These are phyloP conservation scores for Phytophthora capsici DNA, from an alignment of 352 stramenopile species.

Conservation along the genomic window DNA sequence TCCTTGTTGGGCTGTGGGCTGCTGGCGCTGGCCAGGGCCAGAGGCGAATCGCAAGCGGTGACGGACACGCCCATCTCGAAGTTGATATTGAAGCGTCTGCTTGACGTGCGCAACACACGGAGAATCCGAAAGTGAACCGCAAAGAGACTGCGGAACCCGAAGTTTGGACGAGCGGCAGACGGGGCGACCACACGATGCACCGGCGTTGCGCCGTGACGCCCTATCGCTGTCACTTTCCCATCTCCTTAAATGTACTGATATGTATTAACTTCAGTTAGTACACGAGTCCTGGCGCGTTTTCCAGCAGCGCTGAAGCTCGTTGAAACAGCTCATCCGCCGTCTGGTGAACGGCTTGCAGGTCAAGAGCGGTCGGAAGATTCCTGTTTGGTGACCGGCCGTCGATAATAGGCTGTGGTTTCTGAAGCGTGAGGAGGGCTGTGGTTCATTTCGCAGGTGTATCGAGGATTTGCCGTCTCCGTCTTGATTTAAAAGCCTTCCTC, in stretches of 20 bases:
- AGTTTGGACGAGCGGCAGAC: conserved; percentile 22
- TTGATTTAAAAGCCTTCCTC: conserved; percentile 14
- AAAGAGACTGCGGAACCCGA: conserved; percentile 6
- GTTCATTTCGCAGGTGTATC: conserved; percentile 30
- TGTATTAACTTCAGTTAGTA: background rate
- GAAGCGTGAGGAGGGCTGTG: conserved; percentile 14
- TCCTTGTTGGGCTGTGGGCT: conserved; percentile 17
- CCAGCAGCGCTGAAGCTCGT: background rate
- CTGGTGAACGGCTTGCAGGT: conserved; percentile 2
- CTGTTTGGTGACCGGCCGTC: too few relatives aligned
- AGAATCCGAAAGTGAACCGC: conserved; percentile 41
- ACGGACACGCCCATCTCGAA: conserved; percentile 32
- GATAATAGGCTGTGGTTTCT: conserved; percentile 8
- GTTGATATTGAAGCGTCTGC: conserved; percentile 22
- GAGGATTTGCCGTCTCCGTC: conserved; percentile 29
- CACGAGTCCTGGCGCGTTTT: background rate
- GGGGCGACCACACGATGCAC: background rate
- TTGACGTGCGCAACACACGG: conserved; percentile 29
- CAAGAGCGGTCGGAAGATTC: too few relatives aligned
- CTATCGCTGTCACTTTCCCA: conserved; percentile 21
- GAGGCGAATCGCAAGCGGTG: conserved; percentile 30
- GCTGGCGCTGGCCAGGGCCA: conserved; percentile 12
- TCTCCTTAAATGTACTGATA: conserved; percentile 1
- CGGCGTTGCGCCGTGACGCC: background rate
- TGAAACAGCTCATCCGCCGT: background rate